Conservation (phyloP, 169 alveolate genomes). For the Cryptosporidium ryanae region DNA sequence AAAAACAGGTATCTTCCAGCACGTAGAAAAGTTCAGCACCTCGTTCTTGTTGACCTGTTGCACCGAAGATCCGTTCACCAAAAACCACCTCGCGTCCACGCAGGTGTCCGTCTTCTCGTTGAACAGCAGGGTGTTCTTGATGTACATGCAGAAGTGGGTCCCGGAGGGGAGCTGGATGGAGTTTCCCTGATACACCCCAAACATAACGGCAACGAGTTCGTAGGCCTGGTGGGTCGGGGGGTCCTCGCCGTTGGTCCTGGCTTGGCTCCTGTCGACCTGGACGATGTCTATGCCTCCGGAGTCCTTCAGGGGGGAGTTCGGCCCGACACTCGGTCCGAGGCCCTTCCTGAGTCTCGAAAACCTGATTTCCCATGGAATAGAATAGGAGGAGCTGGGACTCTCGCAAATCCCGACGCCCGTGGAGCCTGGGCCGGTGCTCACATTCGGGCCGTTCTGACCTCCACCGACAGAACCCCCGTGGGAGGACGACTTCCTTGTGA, state of each 20-base stretch:
- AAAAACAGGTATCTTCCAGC: conserved; percentile 52
- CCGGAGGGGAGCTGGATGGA: conserved; percentile 66
- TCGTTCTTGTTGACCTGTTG: conserved; percentile 40
- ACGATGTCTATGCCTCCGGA: conserved; percentile 29
- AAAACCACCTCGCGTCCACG: conserved; percentile 26
- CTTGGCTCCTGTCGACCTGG: neutral
- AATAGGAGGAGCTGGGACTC: neutral
- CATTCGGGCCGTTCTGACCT: neutral
- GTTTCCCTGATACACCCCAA: conserved; percentile 53
- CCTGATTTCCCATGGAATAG: conserved; percentile 30
- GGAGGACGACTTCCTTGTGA: neutral
- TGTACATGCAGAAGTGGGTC: conserved; percentile 64
- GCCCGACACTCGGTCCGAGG: conserved; percentile 5
- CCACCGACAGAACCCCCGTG: no score
- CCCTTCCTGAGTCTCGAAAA: conserved; percentile 36
- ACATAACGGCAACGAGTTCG: conserved; percentile 34
- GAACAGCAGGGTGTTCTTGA: conserved; percentile 24
- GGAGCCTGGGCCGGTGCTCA: neutral
- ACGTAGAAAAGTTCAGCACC: conserved; percentile 6
- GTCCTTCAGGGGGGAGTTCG: neutral
- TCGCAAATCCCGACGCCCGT: neutral
- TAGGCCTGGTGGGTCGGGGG: neutral
- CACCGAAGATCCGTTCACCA: conserved; percentile 46
- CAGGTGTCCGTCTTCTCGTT: conserved; percentile 2
- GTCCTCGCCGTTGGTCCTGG: neutral